phyloP scores from a whole-genome alignment of 257 asterid species.

The Solanum habrochaites region DNA sequence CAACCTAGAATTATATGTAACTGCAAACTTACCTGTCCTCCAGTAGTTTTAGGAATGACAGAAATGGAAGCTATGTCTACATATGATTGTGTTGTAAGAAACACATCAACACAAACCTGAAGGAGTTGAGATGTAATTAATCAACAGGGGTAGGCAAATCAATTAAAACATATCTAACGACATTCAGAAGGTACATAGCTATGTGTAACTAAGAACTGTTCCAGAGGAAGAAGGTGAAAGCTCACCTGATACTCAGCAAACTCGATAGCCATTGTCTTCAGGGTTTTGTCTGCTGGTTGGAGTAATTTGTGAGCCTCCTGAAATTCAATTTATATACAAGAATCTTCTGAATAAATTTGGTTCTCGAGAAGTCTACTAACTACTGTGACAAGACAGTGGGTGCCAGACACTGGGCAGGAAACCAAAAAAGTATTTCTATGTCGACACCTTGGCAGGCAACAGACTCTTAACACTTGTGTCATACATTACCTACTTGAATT shows the following conservation, averaged over 20 bases:
- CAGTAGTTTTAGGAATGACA: conserved; percentile 84
- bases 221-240: neutral
- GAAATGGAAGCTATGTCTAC: conserved; percentile 91
- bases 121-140: conserved; percentile 8
- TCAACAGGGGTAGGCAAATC: neutral
- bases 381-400: neutral
- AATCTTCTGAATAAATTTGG: neutral
- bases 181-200: neutral
- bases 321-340: conserved; percentile 11
- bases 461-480: neutral
- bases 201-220: neutral
- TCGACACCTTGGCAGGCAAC: neutral
- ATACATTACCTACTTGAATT: neutral
- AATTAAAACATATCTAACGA: neutral
- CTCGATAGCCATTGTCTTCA: conserved; percentile 88
- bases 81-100: conserved; percentile 77
- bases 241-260: conserved; percentile 96
- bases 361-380: neutral
- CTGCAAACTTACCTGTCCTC: conserved; percentile 64
- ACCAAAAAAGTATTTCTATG: neutral
- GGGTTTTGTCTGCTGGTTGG: conserved; percentile 79
- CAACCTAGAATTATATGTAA: neutral
- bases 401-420: neutral
- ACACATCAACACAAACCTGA: conserved; percentile 96
- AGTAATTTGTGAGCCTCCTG: conserved; percentile 94